These are phyloP conservation scores for Hysterangium stoloniferum DNA, from an alignment of 768 basidiomycete genomes.

Conservation along the genomic window DNA sequence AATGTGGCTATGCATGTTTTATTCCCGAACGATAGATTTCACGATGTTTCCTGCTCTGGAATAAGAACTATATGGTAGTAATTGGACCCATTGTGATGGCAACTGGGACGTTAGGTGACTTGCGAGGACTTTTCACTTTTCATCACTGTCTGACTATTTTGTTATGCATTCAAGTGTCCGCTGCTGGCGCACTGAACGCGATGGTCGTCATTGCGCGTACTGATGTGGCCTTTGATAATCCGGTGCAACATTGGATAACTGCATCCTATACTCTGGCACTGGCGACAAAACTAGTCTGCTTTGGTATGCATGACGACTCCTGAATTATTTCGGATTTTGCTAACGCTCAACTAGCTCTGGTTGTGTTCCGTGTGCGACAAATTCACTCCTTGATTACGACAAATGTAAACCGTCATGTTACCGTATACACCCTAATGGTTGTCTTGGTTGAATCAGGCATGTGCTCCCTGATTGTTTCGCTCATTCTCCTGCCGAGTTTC, in stretches of 20 bases:
- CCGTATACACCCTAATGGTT: slow-evolving; percentile 2
- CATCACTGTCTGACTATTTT: not conserved
- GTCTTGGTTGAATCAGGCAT: slow-evolving; percentile 10
- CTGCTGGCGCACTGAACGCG: not conserved
- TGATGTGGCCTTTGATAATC: not conserved
- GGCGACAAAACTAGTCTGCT: slow-evolving; percentile 5
- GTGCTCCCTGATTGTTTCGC: not conserved
- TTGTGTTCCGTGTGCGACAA: slow-evolving; percentile 7
- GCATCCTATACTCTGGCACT: slow-evolving; percentile 2
- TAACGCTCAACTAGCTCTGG: too few species aligned
- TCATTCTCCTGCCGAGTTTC: slow-evolving; percentile 5
- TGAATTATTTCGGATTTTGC: not conserved
- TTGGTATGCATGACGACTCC: not conserved
- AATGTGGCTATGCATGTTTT: not conserved
- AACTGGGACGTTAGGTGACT: slow-evolving; percentile 2
- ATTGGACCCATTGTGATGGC: slow-evolving; percentile 3
- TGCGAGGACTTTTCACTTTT: not conserved
- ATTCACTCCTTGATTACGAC: slow-evolving; percentile 4
- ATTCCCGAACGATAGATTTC: slow-evolving; percentile 1
- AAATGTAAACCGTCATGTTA: slow-evolving; percentile 7
- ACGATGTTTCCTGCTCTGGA: slow-evolving; percentile 5
- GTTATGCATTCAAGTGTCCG: not conserved
- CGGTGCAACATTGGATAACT: slow-evolving; percentile 4
- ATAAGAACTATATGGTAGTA: slow-evolving; percentile 7
- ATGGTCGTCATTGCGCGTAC: not conserved